Conservation (phyloP, 352 stramenopile genomes). For the Globisporangium takayamanum region DNA sequence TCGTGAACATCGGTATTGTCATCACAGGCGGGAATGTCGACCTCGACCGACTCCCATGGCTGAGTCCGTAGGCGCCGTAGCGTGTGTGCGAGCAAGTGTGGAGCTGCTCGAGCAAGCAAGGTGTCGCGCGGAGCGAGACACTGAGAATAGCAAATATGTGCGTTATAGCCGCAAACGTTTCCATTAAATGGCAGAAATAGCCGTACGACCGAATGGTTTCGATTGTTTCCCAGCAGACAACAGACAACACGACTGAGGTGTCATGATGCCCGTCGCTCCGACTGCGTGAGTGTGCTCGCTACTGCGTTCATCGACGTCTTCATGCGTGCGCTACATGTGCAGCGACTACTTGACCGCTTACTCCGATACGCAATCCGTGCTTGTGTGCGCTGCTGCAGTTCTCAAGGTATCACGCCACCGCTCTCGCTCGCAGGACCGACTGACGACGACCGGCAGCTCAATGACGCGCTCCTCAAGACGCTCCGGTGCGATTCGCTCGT, state of each 20-base stretch:
- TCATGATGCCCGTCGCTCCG: no score
- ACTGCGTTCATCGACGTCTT: constrained; percentile 2
- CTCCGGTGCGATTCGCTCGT: constrained; percentile 28
- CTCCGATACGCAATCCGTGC: constrained; percentile 13
- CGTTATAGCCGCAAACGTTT: no score
- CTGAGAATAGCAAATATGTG: no score
- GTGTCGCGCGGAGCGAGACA: no score
- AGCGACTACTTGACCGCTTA: neutral
- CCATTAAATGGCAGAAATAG: no score
- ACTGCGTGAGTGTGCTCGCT: constrained; percentile 13
- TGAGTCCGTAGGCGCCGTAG: neutral
- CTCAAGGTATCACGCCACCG: constrained; percentile 29
- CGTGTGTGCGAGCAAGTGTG: neutral
- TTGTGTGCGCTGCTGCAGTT: constrained; percentile 24
- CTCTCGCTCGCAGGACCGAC: constrained; percentile 66
- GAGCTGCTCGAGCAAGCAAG: neutral
- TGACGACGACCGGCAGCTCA: constrained; percentile 58
- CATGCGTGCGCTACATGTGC: neutral
- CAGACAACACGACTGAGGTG: no score
- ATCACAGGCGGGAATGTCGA: constrained; percentile 66
- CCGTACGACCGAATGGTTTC: no score
- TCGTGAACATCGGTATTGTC: constrained; percentile 44
- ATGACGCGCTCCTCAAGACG: constrained; percentile 56
- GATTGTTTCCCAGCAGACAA: no score
- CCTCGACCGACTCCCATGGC: constrained; percentile 51